These are phyloP conservation scores for Silybum marianum DNA, from an alignment of 129 eudicot genomes.

Conservation along the genomic window DNA sequence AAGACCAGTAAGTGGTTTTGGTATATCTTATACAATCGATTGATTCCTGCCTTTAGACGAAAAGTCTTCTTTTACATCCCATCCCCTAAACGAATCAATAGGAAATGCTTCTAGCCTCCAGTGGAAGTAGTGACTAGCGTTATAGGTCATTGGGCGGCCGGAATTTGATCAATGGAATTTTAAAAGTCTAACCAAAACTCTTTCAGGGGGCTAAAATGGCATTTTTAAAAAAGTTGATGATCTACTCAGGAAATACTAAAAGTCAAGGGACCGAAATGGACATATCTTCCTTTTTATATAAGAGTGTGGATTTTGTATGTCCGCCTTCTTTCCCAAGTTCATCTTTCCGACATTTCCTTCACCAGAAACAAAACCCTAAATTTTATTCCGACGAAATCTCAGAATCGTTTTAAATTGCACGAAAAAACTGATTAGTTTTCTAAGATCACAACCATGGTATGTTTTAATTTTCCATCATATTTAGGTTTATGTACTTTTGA, in stretches of 20 bases:
- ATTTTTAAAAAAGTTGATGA: neutral
- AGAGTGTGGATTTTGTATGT: neutral
- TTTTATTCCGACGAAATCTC: neutral
- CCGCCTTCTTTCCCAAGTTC: conserved; percentile 18
- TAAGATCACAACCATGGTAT: conserved; percentile 20
- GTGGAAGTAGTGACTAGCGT: too few species aligned
- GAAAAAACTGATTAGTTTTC: neutral
- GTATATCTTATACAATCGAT: too few species aligned
- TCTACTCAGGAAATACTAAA: neutral
- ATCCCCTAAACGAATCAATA: too few species aligned
- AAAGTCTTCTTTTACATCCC: too few species aligned
- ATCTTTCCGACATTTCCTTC: conserved; percentile 5
- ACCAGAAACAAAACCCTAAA: conserved; percentile 25
- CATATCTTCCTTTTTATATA: neutral
- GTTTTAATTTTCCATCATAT: neutral
- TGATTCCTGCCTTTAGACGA: too few species aligned
- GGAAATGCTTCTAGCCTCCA: too few species aligned
- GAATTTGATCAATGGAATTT: too few species aligned
- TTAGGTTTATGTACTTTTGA: neutral
- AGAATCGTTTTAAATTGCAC: neutral
- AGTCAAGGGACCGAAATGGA: neutral
- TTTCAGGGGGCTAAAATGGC: neutral
- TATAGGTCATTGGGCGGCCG: too few species aligned
- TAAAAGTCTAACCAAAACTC: neutral
- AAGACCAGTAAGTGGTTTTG: too few species aligned